A percentile compares a stretch with the other conserved stretches of the same genome.
Conservation (phyloP, 2,329 filamentous ascomycete genomes). For the Aspergillus piperis region DNA sequence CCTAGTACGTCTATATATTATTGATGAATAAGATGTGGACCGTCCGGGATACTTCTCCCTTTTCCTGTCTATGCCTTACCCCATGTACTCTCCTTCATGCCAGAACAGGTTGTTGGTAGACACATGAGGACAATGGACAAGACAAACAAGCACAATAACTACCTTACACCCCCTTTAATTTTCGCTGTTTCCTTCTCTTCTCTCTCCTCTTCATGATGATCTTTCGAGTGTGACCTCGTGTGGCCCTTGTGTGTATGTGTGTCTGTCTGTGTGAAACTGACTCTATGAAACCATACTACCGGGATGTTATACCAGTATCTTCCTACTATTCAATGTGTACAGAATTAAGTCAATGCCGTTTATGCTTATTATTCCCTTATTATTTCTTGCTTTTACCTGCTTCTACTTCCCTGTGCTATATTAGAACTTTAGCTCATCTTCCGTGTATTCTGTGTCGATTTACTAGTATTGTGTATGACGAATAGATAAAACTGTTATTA, state of each 20-base stretch:
- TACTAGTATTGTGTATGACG: background rate
- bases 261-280: background rate
- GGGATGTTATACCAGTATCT: background rate
- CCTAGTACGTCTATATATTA: background rate
- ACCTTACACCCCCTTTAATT: background rate
- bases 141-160: too few relatives aligned
- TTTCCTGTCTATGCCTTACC: too few relatives aligned
- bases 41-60: background rate
- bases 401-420: background rate
- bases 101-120: too few relatives aligned
- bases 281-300: conserved; percentile 7
- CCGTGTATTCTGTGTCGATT: background rate
- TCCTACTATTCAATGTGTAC: conserved; percentile 7
- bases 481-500: background rate
- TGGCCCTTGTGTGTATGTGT: background rate
- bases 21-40: background rate
- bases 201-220: conserved; percentile 7
- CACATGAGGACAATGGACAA: too few relatives aligned
- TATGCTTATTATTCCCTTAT: background rate
- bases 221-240: background rate
- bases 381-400: background rate
- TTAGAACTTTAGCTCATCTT: background rate
- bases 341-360: conserved; percentile 10
- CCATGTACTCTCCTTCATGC: too few relatives aligned
- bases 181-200: background rate